A percentile compares a stretch with the other conserved stretches of the same genome.
phyloP scores from a whole-genome alignment of 208 protist genomes.

The Porcisia deanei region DNA sequence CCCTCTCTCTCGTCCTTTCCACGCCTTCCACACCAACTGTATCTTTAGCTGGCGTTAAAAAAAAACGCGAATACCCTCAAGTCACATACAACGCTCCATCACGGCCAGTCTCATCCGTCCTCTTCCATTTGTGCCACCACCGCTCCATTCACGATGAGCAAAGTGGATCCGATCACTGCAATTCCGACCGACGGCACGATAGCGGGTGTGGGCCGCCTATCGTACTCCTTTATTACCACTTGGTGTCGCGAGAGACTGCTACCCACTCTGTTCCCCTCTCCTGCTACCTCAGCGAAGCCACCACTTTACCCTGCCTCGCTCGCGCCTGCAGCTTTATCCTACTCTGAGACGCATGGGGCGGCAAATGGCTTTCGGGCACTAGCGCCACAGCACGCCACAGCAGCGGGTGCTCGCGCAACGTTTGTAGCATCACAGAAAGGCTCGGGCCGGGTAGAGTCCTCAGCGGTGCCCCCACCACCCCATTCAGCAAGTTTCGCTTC shows the following conservation, averaged over 20 bases:
- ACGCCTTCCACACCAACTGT: neutral
- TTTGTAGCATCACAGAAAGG: neutral
- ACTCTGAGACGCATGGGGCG: neutral
- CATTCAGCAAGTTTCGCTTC: neutral
- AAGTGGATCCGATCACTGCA: neutral
- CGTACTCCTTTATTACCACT: neutral
- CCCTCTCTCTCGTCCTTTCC: too few relatives aligned
- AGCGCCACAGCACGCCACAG: neutral
- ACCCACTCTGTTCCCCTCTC: conserved; percentile 10
- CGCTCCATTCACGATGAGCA: neutral
- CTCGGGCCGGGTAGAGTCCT: too few relatives aligned
- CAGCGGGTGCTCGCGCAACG: neutral
- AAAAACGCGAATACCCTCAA: neutral
- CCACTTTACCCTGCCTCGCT: neutral
- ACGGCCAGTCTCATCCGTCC: neutral
- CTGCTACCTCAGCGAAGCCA: neutral
- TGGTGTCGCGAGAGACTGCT: conserved; percentile 18
- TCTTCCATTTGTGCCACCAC: neutral
- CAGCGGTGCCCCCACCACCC: neutral
- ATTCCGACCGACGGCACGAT: neutral
- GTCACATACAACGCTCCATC: neutral
- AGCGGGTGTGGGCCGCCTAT: neutral
- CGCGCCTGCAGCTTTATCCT: neutral
- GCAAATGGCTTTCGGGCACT: neutral
- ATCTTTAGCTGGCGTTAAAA: neutral